Percentiles rank a stretch among this genome's conserved stretches.
These are phyloP conservation scores for Russula brevipes DNA, from an alignment of 768 basidiomycete genomes.

Conservation along the genomic window DNA sequence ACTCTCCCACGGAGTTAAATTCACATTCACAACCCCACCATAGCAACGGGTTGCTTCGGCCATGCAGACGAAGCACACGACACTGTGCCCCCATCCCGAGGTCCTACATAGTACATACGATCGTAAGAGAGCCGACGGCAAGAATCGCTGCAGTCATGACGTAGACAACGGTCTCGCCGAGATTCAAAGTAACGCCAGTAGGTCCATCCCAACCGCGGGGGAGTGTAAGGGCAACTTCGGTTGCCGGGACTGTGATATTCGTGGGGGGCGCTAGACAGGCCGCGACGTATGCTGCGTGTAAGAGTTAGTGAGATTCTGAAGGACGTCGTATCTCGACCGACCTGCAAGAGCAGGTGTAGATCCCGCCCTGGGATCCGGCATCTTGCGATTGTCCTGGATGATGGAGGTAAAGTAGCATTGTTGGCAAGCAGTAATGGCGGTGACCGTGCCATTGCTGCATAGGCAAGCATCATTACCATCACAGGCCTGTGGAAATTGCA, in stretches of 20 bases:
- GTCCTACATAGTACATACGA: constrained; percentile 50
- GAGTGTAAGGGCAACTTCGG: constrained; percentile 40
- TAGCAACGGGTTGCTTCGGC: neutral
- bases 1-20: neutral
- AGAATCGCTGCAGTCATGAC: constrained; percentile 44
- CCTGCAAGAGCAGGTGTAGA: constrained; percentile 55
- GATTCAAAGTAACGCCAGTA: constrained; percentile 42
- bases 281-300: constrained; percentile 46
- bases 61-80: neutral
- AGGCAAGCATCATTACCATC: constrained; percentile 45
- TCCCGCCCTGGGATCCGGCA: constrained; percentile 52
- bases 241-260: constrained; percentile 38
- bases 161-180: constrained; percentile 40
- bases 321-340: constrained; percentile 30
- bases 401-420: constrained; percentile 61
- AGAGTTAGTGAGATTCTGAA: neutral
- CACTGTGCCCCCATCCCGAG: neutral
- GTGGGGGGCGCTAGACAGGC: constrained; percentile 37
- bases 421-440: constrained; percentile 48
- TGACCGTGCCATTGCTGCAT: constrained; percentile 43
- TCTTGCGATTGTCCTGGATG: constrained; percentile 44
- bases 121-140: constrained; percentile 42
- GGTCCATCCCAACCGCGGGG: constrained; percentile 61
- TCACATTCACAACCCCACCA: neutral
- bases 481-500: constrained; percentile 37